Conservation (phyloP, 805 yeast genomes). For the Cyberlindnera galapagoensis region DNA sequence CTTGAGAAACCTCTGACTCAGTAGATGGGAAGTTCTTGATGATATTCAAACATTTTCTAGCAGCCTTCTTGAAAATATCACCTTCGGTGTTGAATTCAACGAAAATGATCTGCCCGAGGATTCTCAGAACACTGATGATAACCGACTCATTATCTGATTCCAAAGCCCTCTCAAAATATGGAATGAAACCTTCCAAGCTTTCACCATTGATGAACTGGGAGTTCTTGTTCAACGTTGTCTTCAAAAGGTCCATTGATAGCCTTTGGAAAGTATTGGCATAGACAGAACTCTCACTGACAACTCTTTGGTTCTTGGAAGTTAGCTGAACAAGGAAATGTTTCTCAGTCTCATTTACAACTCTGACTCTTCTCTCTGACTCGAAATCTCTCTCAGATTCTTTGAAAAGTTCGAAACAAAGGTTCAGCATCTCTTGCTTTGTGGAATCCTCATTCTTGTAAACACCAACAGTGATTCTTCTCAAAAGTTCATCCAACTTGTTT, state of each 20-base stretch:
- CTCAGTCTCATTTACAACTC: constrained; percentile 35
- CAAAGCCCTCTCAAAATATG: constrained; percentile 56
- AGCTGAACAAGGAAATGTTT: constrained; percentile 73
- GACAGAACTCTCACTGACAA: constrained; percentile 48
- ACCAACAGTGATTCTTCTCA: constrained; percentile 76
- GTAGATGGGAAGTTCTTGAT: constrained; percentile 75
- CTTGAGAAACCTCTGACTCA: constrained; percentile 72
- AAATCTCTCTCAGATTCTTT: constrained; percentile 38
- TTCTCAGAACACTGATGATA: constrained; percentile 57
- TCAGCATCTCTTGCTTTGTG: constrained; percentile 50
- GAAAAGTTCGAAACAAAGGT: constrained; percentile 69
- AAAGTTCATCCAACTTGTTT: constrained; percentile 68
- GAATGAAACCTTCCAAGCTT: constrained; percentile 68
- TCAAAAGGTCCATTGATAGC: constrained; percentile 69
- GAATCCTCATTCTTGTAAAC: constrained; percentile 62
- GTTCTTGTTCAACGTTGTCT: constrained; percentile 63
- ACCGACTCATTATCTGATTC: constrained; percentile 70
- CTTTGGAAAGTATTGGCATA: constrained; percentile 61
- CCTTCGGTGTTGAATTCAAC: constrained; percentile 51
- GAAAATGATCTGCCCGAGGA: constrained; percentile 52
- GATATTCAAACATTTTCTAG: constrained; percentile 53
- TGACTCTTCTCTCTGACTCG: constrained; percentile 15
- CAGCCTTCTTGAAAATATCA: constrained; percentile 49
- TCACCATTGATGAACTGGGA: constrained; percentile 49
- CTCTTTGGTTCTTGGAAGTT: constrained; percentile 49